Percentiles rank a stretch among this genome's conserved stretches.
These are phyloP conservation scores for Infundibulicybe gibba DNA, from an alignment of 768 basidiomycete genomes.

Conservation along the genomic window DNA sequence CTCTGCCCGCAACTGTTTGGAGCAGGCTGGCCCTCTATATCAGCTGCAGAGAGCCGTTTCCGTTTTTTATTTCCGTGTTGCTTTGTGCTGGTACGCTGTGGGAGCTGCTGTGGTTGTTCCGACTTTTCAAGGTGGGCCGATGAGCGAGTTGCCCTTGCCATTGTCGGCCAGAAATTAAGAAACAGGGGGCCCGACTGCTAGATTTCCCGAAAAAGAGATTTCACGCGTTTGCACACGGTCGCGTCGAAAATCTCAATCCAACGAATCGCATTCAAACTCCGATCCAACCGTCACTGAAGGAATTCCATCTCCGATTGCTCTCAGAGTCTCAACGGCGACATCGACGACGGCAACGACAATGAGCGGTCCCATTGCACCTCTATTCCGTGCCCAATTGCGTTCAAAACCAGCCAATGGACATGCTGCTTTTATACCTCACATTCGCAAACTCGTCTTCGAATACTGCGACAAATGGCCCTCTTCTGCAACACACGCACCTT, in stretches of 20 bases:
- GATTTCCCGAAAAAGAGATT: no score
- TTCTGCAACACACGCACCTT: constrained; percentile 68
- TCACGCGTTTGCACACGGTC: no score
- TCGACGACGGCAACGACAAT: constrained; percentile 2
- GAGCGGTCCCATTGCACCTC: constrained; percentile 22
- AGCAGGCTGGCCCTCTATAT: constrained; percentile 43
- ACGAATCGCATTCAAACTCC: background rate
- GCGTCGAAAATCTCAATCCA: no score
- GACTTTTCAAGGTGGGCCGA: constrained; percentile 33
- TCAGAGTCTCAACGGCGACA: no score
- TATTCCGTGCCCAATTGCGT: constrained; percentile 39
- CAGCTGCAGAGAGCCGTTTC: constrained; percentile 46
- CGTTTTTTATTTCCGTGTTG: constrained; percentile 50
- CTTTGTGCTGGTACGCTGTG: constrained; percentile 6
- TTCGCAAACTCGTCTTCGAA: constrained; percentile 87
- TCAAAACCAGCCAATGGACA: constrained; percentile 75
- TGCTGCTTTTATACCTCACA: constrained; percentile 65
- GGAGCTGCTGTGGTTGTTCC: constrained; percentile 16
- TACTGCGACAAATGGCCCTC: constrained; percentile 84
- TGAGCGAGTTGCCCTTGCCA: constrained; percentile 78
- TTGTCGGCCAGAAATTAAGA: constrained; percentile 20
- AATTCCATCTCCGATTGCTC: no score
- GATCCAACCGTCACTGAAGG: constrained; percentile 1
- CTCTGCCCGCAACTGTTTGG: constrained; percentile 42
- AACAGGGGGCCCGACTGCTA: background rate